phyloP scores from a whole-genome alignment of 768 basidiomycete genomes.

The Phaeotremella fagi region DNA sequence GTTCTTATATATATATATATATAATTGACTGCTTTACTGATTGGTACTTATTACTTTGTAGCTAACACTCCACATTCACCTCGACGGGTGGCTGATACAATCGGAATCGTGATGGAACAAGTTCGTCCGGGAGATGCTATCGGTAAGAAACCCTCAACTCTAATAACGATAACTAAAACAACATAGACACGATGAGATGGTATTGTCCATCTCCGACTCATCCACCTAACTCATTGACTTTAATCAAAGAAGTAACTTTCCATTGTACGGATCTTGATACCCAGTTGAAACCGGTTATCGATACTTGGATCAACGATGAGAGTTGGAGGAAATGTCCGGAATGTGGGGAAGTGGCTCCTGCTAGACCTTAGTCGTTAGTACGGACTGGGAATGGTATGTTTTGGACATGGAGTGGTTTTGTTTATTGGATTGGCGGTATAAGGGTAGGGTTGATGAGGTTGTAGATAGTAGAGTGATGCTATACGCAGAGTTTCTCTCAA shows the following conservation, averaged over 20 bases:
- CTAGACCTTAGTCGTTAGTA: constrained; percentile 53
- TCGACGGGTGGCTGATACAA: constrained; percentile 79
- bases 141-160: constrained; percentile 54
- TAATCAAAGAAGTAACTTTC: constrained; percentile 78
- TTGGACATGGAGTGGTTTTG: not conserved
- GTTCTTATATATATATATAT: no score
- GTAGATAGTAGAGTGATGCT: no score
- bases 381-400: not conserved
- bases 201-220: constrained; percentile 69
- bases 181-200: constrained; percentile 81
- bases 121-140: constrained; percentile 67
- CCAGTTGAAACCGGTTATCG: constrained; percentile 86
- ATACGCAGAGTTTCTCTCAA: no score
- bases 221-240: constrained; percentile 54
- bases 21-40: no score
- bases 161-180: not conserved
- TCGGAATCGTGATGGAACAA: constrained; percentile 86
- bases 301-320: constrained; percentile 69
- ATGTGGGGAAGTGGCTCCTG: constrained; percentile 63
- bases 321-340: constrained; percentile 63
- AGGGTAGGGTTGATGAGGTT: not conserved
- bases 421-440: not conserved
- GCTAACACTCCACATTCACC: constrained; percentile 97
- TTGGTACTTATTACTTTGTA: constrained; percentile 41
- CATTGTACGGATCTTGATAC: constrained; percentile 86